Evolutionary conservation across 495 filamentous ascomycete species (phyloP).

Genomic region (Usnea hakonensis): DNA sequence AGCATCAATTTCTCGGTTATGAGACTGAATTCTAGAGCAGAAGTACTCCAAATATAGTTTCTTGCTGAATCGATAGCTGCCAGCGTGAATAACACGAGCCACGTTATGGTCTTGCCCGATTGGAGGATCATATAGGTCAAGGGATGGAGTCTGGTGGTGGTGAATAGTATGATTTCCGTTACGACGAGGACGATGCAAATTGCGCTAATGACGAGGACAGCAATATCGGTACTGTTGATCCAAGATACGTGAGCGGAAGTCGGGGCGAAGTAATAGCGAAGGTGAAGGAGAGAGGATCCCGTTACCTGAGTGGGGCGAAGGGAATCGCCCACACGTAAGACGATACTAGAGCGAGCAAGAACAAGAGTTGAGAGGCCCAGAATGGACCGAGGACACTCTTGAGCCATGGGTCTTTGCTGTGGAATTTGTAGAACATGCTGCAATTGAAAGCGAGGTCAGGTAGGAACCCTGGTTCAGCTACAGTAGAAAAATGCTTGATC

Average conservation of each 20-base stretch:
- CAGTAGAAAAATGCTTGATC: background rate
- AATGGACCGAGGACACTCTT: slow-evolving; percentile 14
- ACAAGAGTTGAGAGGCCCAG: slow-evolving; percentile 8
- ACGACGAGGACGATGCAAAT: background rate
- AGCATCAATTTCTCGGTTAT: background rate
- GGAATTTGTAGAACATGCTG: background rate
- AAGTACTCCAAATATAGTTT: background rate
- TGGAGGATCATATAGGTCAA: slow-evolving; percentile 2
- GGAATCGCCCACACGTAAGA: background rate
- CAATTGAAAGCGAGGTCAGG: background rate
- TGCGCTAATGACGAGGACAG: background rate
- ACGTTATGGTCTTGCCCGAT: background rate
- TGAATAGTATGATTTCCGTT: background rate
- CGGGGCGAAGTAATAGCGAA: background rate
- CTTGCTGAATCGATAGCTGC: background rate
- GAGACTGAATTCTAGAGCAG: too few relatives aligned
- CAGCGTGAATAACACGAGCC: background rate
- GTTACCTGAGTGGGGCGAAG: background rate
- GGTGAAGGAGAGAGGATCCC: background rate
- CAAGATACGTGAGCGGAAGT: background rate
- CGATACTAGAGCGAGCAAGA: slow-evolving; percentile 5
- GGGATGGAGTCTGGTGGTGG: background rate
- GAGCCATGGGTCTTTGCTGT: slow-evolving; percentile 5
- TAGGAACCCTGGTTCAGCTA: background rate
- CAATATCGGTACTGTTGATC: background rate